Percentiles rank a stretch among this genome's conserved stretches.
Conservation (phyloP, 1,139 yeast species). For the Starmera stellimalicola region DNA sequence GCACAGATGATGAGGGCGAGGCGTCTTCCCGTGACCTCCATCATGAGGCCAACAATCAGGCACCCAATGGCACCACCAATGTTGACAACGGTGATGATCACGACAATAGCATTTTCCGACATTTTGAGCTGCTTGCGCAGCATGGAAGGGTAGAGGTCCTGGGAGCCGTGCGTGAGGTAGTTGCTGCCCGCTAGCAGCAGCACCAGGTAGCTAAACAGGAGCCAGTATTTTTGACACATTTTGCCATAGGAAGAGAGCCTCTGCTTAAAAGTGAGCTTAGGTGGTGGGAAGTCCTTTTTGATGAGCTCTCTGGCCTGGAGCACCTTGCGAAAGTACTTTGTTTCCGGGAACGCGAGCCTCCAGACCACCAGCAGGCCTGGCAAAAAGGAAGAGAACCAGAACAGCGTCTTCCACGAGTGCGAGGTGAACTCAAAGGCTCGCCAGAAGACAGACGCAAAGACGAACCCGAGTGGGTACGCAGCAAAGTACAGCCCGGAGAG, state of each 20-base stretch:
- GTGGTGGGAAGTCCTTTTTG: slow-evolving; percentile 27
- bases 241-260: slow-evolving; percentile 5
- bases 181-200: slow-evolving; percentile 40
- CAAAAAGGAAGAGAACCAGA: slow-evolving; percentile 45
- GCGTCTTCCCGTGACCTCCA: slow-evolving; percentile 40
- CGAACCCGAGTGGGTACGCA: slow-evolving; percentile 34
- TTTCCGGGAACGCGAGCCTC: slow-evolving; percentile 30
- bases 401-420: slow-evolving; percentile 39
- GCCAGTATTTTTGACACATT: slow-evolving; percentile 28
- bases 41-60: slow-evolving; percentile 33
- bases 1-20: slow-evolving; percentile 34
- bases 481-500: slow-evolving; percentile 33
- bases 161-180: slow-evolving; percentile 47
- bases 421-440: slow-evolving; percentile 27
- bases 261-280: slow-evolving; percentile 21
- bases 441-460: slow-evolving; percentile 32
- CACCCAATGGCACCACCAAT: slow-evolving; percentile 46
- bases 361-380: slow-evolving; percentile 31
- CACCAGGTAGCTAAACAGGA: slow-evolving; percentile 34
- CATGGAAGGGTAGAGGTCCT: slow-evolving; percentile 43
- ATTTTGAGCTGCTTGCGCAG: slow-evolving; percentile 31
- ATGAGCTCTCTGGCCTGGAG: slow-evolving; percentile 10
- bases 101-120: slow-evolving; percentile 29
- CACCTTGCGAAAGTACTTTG: slow-evolving; percentile 19
- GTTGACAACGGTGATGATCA: slow-evolving; percentile 37